Evolutionary conservation across 179 eudicot genomes (phyloP), one percentile per base, ranked within the genome.

Genomic region (Silene vulgaris): DNA sequence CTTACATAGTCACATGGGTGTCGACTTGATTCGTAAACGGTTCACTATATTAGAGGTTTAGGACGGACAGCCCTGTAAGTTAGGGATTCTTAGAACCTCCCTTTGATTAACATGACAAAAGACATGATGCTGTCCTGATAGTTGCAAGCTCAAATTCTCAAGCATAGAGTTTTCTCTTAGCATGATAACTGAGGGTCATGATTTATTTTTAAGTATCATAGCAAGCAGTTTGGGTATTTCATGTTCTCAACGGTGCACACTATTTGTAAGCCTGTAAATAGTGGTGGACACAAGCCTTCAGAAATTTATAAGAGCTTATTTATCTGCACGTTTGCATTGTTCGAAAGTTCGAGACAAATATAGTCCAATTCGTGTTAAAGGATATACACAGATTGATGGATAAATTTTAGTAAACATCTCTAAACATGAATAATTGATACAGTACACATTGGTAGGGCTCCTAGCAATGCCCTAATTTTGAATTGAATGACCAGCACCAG

Each of bases 401-500:
- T 19, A 59, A 19, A 65, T 29, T 66, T 40, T 26, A 19, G 13
- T 1, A 3, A 29, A 54, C 26, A 14, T n/a, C 69, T 30, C 62
- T 32, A 6, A 20, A 17, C 32, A 13, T 65, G 63, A 65, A 75
- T 30, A 76, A 45, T 66, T 73, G 77, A 67, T 29, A 35, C 7
- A 64, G 3, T 30, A 62, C 16, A 69, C 30, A 26, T 65, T 20
- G 19, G 52, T 56, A 12, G 50, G 40, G 26, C 76, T 54, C 69
- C 37, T 64, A 14, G 62, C 40, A 71, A 63, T 74, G 75, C 68
- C 69, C 64, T 81, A 84, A 59, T 86, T 79, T 45, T 83, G 80
- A 71, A 77, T 8, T 62, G 72, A 77, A 78, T 89, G 89, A 19
- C 92, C 90, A 50, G 87, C 84, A 7, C 92, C 90, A 4, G 90